phyloP scores from a whole-genome alignment of 2,329 filamentous ascomycete species.

The Rutstroemia sp. region DNA sequence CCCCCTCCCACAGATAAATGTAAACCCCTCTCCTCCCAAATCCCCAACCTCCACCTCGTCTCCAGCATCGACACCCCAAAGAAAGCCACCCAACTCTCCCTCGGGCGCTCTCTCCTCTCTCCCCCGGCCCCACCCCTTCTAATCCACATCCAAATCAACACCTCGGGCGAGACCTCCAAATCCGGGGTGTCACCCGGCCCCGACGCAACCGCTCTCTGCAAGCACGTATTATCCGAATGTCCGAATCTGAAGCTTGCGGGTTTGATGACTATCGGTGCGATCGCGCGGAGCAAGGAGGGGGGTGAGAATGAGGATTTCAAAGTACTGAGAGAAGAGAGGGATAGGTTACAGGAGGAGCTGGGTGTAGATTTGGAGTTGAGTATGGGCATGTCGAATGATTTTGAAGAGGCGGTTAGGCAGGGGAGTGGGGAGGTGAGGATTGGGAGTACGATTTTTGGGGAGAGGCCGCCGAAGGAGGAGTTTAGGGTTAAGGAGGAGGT shows the following conservation, averaged over 20 bases:
- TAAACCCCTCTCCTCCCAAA: conserved; percentile 70
- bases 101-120: conserved; percentile 57
- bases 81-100: conserved; percentile 77
- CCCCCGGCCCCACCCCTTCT: conserved; percentile 29
- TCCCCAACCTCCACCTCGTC: conserved; percentile 85
- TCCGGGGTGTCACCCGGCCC: conserved; percentile 67
- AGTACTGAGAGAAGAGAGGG: conserved; percentile 58
- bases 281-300: conserved; percentile 67
- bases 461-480: conserved; percentile 47
- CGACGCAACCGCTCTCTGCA: conserved; percentile 57
- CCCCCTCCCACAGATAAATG: conserved; percentile 63
- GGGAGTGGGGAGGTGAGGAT: conserved; percentile 88
- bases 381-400: conserved; percentile 34
- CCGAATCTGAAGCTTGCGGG: conserved; percentile 69
- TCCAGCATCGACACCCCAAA: conserved; percentile 84
- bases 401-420: conserved; percentile 61
- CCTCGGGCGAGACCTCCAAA: conserved; percentile 79
- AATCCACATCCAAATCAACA: conserved; percentile 93
- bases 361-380: conserved; percentile 33
- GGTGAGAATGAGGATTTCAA: conserved; percentile 91
- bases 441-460: conserved; percentile 89
- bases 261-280: conserved; percentile 95
- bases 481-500: conserved; percentile 17
- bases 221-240: conserved; percentile 62
- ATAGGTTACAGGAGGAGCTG: conserved; percentile 59